Evolutionary conservation across 2,329 filamentous ascomycete species (phyloP).

Genomic region (Hypocrella siamensis): DNA sequence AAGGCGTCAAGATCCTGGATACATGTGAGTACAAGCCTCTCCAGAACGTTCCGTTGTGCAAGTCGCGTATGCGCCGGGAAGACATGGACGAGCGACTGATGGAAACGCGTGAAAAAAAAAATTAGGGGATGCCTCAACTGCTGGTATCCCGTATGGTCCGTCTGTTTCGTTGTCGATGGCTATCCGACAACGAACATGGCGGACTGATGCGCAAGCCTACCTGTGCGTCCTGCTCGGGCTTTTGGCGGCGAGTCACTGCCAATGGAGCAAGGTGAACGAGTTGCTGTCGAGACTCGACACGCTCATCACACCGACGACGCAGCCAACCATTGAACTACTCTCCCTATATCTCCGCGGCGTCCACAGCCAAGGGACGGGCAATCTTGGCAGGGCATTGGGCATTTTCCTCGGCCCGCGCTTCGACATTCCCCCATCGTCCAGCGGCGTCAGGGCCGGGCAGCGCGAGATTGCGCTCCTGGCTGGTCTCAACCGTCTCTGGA

Average conservation of each 20-base stretch:
- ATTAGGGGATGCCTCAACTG: slow-evolving; percentile 18
- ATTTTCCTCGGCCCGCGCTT: slow-evolving; percentile 51
- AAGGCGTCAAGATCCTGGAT: slow-evolving; percentile 28
- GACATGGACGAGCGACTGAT: too few species aligned
- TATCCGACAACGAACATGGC: slow-evolving; percentile 46
- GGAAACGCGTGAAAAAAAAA: neutral
- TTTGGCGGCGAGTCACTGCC: slow-evolving; percentile 51
- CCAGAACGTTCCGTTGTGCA: neutral
- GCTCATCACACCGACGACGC: slow-evolving; percentile 22
- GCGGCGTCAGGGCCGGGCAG: slow-evolving; percentile 33
- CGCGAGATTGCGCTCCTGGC: slow-evolving; percentile 52
- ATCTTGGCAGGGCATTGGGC: slow-evolving; percentile 50
- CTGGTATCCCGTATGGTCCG: slow-evolving; percentile 20
- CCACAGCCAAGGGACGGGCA: slow-evolving; percentile 61
- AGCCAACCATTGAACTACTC: slow-evolving; percentile 29
- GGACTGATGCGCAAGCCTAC: slow-evolving; percentile 49
- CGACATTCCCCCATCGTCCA: slow-evolving; percentile 19
- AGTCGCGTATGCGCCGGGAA: too few species aligned
- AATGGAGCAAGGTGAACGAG: slow-evolving; percentile 49
- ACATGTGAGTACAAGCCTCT: slow-evolving; percentile 22
- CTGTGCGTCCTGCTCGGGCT: slow-evolving; percentile 58
- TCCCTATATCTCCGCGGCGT: slow-evolving; percentile 59
- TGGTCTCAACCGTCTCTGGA: slow-evolving; percentile 54
- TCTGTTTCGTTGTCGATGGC: slow-evolving; percentile 41
- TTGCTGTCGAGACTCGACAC: slow-evolving; percentile 37